Conservation (phyloP, 2,329 filamentous ascomycete species). For the Fusarium sp. region DNA sequence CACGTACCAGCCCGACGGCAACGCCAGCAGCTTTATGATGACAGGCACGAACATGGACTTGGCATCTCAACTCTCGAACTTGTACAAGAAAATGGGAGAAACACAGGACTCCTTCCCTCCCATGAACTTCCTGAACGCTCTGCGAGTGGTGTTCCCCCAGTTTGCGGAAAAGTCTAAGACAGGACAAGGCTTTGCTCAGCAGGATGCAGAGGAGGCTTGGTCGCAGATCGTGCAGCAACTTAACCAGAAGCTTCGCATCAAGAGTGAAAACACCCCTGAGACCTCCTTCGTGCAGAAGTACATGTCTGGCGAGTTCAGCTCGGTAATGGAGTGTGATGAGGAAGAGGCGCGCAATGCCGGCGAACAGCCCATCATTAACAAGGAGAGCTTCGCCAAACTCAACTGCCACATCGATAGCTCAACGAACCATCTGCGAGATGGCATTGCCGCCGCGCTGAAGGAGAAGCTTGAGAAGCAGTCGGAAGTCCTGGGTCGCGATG, state of each 20-base stretch:
- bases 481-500: constrained; percentile 79
- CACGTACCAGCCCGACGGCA: constrained; percentile 61
- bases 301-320: constrained; percentile 84
- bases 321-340: constrained; percentile 86
- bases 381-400: constrained; percentile 88
- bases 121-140: constrained; percentile 81
- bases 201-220: constrained; percentile 99
- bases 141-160: constrained; percentile 86
- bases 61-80: constrained; percentile 79
- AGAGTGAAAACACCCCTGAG: constrained; percentile 63
- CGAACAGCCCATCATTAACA: constrained; percentile 74
- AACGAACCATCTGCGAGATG: constrained; percentile 92
- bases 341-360: constrained; percentile 78
- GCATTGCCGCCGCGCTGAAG: constrained; percentile 81
- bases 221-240: constrained; percentile 91
- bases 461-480: constrained; percentile 95
- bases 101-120: constrained; percentile 91
- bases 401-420: constrained; percentile 93
- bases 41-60: constrained; percentile 67
- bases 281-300: constrained; percentile 89
- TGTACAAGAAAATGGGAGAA: constrained; percentile 90
- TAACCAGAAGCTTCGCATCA: constrained; percentile 79
- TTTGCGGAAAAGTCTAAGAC: constrained; percentile 90
- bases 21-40: constrained; percentile 61
- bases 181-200: constrained; percentile 90